phyloP scores from a whole-genome alignment of 2,329 filamentous ascomycete genomes.

The Kalmusia sp. region DNA sequence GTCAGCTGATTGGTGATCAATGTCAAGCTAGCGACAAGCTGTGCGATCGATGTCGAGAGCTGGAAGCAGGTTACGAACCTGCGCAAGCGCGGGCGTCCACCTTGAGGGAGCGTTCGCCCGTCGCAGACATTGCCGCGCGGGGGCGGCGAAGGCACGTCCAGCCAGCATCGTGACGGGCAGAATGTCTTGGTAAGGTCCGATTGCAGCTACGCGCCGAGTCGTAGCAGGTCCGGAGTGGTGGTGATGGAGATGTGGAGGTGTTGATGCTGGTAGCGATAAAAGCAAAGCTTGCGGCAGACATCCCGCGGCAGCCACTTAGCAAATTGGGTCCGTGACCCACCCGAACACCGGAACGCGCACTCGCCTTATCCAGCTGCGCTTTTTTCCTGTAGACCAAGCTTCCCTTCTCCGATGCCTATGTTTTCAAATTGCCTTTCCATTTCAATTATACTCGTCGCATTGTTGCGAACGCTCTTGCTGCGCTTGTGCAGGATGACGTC shows the following conservation, averaged over 20 bases:
- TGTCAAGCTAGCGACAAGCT: not conserved
- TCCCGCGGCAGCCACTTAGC: constrained; percentile 23
- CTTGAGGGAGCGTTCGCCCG: constrained; percentile 60
- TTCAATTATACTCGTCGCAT: not conserved
- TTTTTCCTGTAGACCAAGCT: not conserved
- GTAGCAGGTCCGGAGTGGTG: constrained; percentile 29
- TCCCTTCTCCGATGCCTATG: too few relatives aligned
- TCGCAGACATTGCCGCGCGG: constrained; percentile 81
- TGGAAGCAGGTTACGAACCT: constrained; percentile 58
- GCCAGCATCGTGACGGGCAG: constrained; percentile 74
- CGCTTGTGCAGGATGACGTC: not conserved
- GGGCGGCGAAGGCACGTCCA: constrained; percentile 77
- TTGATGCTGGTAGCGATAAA: constrained; percentile 28
- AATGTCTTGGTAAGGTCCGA: constrained; percentile 31
- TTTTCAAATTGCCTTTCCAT: not conserved
- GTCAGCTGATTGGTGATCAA: not conserved
- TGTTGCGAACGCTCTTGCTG: not conserved
- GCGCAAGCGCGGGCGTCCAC: constrained; percentile 58
- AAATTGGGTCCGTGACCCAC: constrained; percentile 17
- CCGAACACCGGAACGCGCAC: not conserved
- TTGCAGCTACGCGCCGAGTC: constrained; percentile 42
- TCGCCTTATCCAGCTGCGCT: too few relatives aligned
- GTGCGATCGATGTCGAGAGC: not conserved
- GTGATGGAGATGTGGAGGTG: constrained; percentile 28
- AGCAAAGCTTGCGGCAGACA: constrained; percentile 32